These are phyloP conservation scores for Phytophthora sojae DNA, from an alignment of 352 stramenopile genomes.

Conservation along the genomic window DNA sequence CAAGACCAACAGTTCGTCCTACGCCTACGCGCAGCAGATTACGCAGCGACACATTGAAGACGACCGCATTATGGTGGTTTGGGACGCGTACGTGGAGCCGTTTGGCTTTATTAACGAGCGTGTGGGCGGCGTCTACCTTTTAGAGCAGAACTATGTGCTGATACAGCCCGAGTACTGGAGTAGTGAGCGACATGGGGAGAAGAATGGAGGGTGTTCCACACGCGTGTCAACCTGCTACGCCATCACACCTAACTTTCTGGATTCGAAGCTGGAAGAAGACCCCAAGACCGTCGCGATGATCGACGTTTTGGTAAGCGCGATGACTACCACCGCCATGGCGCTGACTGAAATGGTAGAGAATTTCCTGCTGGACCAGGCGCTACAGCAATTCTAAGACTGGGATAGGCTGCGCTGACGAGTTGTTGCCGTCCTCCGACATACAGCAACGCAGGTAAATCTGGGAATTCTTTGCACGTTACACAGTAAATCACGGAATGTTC, in stretches of 20 bases:
- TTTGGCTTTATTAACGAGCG: slow-evolving; percentile 54
- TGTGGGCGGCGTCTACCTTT: slow-evolving; percentile 48
- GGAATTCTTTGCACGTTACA: no score
- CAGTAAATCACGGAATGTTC: no score
- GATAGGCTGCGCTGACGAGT: no score
- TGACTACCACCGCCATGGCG: slow-evolving; percentile 39
- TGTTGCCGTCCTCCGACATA: no score
- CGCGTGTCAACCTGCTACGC: slow-evolving; percentile 61
- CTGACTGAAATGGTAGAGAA: slow-evolving; percentile 60
- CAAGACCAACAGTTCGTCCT: slow-evolving; percentile 50
- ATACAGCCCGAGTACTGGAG: slow-evolving; percentile 41
- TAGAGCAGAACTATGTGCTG: slow-evolving; percentile 68
- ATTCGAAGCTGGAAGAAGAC: slow-evolving; percentile 37
- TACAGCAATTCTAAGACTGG: slow-evolving; percentile 12
- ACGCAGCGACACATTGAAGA: slow-evolving; percentile 57
- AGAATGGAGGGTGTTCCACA: slow-evolving; percentile 30
- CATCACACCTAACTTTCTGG: slow-evolving; percentile 52
- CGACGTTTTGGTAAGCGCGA: slow-evolving; percentile 50
- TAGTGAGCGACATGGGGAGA: slow-evolving; percentile 5
- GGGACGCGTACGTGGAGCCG: slow-evolving; percentile 57
- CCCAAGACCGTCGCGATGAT: slow-evolving; percentile 40
- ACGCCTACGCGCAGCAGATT: slow-evolving; percentile 61
- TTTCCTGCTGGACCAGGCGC: slow-evolving; percentile 36
- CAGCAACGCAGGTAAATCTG: no score
- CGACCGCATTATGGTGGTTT: slow-evolving; percentile 63